Evolutionary conservation across 208 protist species (phyloP), one percentile per base, ranked within the genome.

Genomic region (Herpetomonas samuelpessoai): DNA sequence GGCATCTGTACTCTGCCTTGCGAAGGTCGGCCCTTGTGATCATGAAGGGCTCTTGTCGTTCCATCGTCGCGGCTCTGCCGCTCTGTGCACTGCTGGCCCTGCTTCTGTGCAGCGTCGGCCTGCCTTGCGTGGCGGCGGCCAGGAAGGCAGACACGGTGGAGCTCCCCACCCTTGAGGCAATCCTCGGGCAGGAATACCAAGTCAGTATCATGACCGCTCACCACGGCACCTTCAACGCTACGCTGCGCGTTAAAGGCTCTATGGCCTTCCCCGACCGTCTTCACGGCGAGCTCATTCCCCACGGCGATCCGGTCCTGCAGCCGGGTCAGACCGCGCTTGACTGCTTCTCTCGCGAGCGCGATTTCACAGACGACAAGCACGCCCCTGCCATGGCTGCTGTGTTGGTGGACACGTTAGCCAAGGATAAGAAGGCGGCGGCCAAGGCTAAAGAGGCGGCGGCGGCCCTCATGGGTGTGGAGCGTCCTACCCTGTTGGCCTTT

Each of bases 191-290:
- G 60, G 31, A 74, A 3, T 93, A 90, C 57, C 55, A 66, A 4
- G 77, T 93, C 1, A 88, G 86, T 38, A 76, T 93, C n/a, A 73
- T 93, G 30, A 82, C 86, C 2, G 31, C 69, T 24, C 72, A 54
- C 22, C 85, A 76, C 38, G 86, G 86, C 38, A 62, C 65, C 38
- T 93, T 93, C 47, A 93, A 93, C 55, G 86, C 82, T 14, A 90
- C 79, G 0, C 65, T 93, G 48, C 62, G 57, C 41, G 61, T 88
- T 27, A 67, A 54, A 2, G 51, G 41, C 26, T 89, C 82, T 0
- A 22, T 69, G 12, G 83, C 67, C 55, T 93, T 93, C 53, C 73
- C 76, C n/a, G 86, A 88, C 39, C 66, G 66, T 4, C 58, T 93
- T 14, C 71, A 83, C 24, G 86, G 82, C 12, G 82, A 93, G 72